Evolutionary conservation across 2,329 filamentous ascomycete genomes (phyloP).

Genomic region (Aspergillus fijiensis): DNA sequence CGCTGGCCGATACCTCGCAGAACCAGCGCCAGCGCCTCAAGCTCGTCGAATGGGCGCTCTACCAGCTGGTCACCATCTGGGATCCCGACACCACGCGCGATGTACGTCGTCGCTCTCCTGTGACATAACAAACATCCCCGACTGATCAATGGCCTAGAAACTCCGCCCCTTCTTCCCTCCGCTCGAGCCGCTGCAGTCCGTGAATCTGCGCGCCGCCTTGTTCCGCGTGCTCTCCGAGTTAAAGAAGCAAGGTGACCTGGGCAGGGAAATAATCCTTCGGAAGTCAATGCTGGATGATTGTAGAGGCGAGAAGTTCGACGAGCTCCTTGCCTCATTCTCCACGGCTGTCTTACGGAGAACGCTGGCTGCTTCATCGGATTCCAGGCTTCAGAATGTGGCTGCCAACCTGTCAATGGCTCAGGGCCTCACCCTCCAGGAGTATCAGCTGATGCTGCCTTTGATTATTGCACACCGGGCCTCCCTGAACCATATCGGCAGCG

Average conservation of each 20-base stretch:
- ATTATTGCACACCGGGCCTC: constrained; percentile 71
- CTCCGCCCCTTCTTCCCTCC: constrained; percentile 88
- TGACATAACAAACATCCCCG: background rate
- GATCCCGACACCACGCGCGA: constrained; percentile 72
- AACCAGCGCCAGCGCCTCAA: constrained; percentile 81
- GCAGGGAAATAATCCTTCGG: constrained; percentile 74
- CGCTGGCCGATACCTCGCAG: constrained; percentile 68
- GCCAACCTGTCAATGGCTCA: constrained; percentile 58
- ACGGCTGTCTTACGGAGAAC: constrained; percentile 74
- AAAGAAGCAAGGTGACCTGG: constrained; percentile 83
- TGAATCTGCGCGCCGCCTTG: constrained; percentile 82
- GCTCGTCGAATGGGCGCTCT: constrained; percentile 87
- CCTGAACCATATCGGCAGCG: constrained; percentile 58
- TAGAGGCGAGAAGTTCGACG: constrained; percentile 84
- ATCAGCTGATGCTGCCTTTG: constrained; percentile 58
- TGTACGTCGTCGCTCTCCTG: constrained; percentile 46
- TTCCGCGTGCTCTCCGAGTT: constrained; percentile 77
- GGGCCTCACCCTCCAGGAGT: constrained; percentile 32
- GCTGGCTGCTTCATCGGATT: constrained; percentile 46
- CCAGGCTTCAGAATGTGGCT: constrained; percentile 50
- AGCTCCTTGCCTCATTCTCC: constrained; percentile 80
- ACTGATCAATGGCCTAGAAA: constrained; percentile 57
- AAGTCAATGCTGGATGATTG: constrained; percentile 98
- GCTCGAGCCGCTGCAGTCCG: constrained; percentile 81
- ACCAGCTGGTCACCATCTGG: constrained; percentile 80